Percentiles rank a stretch among this genome's conserved stretches.
Evolutionary conservation across 805 yeast genomes (phyloP).

Genomic region (Yamadazyma sp.): DNA sequence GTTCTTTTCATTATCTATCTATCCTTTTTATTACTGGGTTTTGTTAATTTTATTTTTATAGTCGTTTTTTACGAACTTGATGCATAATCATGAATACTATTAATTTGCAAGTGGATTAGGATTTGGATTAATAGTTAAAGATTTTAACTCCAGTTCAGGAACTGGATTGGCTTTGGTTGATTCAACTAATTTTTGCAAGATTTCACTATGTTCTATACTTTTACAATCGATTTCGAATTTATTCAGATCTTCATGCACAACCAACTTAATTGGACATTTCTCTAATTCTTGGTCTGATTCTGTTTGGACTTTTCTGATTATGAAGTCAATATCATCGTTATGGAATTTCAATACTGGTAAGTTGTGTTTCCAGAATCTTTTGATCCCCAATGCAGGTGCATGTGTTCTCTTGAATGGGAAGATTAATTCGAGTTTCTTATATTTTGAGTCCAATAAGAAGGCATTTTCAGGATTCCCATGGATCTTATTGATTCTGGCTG

Average conservation of each 20-base stretch:
- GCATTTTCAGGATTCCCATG: conserved; percentile 47
- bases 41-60: not conserved
- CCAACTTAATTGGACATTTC: conserved; percentile 46
- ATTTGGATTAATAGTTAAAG: conserved; percentile 7
- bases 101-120: not conserved
- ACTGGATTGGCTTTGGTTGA: conserved; percentile 52
- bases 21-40: too few relatives aligned
- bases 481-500: conserved; percentile 47
- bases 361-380: conserved; percentile 70
- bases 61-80: too few relatives aligned
- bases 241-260: conserved; percentile 33
- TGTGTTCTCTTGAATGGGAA: conserved; percentile 42
- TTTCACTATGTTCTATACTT: conserved; percentile 45
- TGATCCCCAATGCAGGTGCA: conserved; percentile 62
- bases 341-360: conserved; percentile 79
- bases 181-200: conserved; percentile 54
- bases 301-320: conserved; percentile 53
- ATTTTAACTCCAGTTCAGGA: conserved; percentile 43
- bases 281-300: conserved; percentile 33
- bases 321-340: conserved; percentile 67
- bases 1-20: too few relatives aligned
- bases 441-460: conserved; percentile 23
- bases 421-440: conserved; percentile 46
- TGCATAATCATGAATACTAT: too few relatives aligned
- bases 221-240: conserved; percentile 48